Conservation (phyloP, 2,329 filamentous ascomycete genomes). For the Aspergillus quadricinctus region DNA sequence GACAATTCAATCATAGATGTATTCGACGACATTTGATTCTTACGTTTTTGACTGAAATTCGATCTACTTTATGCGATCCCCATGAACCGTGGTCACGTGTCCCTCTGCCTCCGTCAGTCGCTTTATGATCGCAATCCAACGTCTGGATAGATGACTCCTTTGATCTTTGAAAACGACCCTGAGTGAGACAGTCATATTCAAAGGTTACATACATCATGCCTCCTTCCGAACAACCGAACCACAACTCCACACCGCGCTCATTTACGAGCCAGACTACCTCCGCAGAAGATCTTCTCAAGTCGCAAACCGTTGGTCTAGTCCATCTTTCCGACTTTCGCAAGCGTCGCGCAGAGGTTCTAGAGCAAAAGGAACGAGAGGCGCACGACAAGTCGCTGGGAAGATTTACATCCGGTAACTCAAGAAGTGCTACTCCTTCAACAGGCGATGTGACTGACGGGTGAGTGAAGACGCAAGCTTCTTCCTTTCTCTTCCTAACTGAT, state of each 20-base stretch:
- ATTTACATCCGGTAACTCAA: constrained; percentile 42
- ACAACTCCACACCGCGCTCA: constrained; percentile 44
- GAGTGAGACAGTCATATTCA: not conserved
- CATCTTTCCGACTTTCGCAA: constrained; percentile 93
- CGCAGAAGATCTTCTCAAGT: constrained; percentile 76
- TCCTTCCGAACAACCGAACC: constrained; percentile 35
- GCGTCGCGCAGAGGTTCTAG: constrained; percentile 86
- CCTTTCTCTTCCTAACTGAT: constrained; percentile 41
- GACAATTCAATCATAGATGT: not conserved
- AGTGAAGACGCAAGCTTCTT: constrained; percentile 28
- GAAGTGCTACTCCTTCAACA: constrained; percentile 47
- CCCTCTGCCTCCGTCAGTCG: constrained; percentile 6
- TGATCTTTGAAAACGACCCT: not conserved
- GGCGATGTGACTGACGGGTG: constrained; percentile 55
- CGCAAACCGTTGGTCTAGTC: constrained; percentile 85
- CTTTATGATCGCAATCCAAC: constrained; percentile 1
- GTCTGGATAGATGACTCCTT: not conserved
- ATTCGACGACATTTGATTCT: not conserved
- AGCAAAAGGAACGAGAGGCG: constrained; percentile 79
- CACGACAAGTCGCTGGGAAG: constrained; percentile 56
- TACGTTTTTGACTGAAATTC: not conserved
- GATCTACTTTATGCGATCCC: not conserved
- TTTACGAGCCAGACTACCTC: constrained; percentile 74
- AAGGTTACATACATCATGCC: constrained; percentile 11
- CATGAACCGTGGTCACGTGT: constrained; percentile 9